Conservation (phyloP, 2,329 filamentous ascomycete species). For the Fusarium sp. region DNA sequence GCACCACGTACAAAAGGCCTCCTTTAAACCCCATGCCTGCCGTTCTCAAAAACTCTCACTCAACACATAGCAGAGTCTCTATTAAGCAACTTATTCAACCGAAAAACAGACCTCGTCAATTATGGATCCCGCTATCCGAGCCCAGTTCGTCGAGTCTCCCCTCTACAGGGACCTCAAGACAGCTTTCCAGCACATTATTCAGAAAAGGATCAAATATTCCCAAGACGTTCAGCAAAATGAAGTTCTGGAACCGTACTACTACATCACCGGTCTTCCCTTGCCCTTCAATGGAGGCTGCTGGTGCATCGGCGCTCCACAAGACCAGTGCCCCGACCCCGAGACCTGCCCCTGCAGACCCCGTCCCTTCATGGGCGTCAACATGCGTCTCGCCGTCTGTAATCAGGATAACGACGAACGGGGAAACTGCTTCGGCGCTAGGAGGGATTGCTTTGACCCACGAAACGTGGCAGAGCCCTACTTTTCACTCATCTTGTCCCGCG, state of each 20-base stretch:
- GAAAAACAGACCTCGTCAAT: not conserved
- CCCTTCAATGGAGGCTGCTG: not conserved
- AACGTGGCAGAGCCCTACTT: slow-evolving; percentile 3
- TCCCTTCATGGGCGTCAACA: not conserved
- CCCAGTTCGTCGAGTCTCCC: not conserved
- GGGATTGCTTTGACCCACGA: slow-evolving; percentile 11
- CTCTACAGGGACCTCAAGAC: not conserved
- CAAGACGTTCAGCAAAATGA: not conserved
- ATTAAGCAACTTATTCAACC: not conserved
- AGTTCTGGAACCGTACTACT: slow-evolving; percentile 1
- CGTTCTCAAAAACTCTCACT: not conserved
- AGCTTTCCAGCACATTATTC: not conserved
- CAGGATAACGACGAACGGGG: not conserved
- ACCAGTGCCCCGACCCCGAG: not conserved
- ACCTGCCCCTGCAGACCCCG: fast-evolving
- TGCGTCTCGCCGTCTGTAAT: not conserved
- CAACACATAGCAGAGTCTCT: not conserved
- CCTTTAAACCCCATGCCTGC: not conserved
- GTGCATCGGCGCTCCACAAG: not conserved
- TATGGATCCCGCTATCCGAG: not conserved
- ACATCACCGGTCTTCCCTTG: not conserved
- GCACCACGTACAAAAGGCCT: not conserved
- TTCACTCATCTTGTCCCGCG: not conserved
- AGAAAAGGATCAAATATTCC: not conserved
- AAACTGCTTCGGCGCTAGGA: not conserved